Conservation (phyloP, 768 basidiomycete species). For the Vararia minispora region DNA sequence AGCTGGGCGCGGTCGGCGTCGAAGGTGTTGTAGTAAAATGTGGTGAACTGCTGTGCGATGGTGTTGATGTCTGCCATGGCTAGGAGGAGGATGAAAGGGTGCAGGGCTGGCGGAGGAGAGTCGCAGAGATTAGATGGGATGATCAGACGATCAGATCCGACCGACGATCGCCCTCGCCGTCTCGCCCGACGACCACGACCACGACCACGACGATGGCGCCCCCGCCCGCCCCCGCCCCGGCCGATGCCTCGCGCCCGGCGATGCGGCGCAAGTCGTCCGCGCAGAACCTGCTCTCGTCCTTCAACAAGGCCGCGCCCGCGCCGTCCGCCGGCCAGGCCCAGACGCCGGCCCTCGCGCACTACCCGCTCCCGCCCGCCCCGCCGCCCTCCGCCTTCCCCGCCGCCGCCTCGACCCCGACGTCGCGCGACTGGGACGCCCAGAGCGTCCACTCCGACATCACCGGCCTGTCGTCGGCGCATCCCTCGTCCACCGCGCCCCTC, state of each 20-base stretch:
- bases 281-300: slow-evolving; percentile 70
- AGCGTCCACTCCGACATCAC: slow-evolving; percentile 42
- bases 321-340: too few species aligned
- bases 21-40: slow-evolving; percentile 79
- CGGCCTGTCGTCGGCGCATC: slow-evolving; percentile 7
- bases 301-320: slow-evolving; percentile 31
- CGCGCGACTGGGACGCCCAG: slow-evolving; percentile 64
- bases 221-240: slow-evolving; percentile 12
- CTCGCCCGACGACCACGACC: slow-evolving; percentile 15
- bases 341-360: slow-evolving; percentile 21
- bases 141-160: not conserved
- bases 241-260: slow-evolving; percentile 30
- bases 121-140: slow-evolving; percentile 7
- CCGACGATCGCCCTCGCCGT: not conserved
- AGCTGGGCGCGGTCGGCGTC: slow-evolving; percentile 50
- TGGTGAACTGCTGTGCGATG: slow-evolving; percentile 69
- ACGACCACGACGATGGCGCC: slow-evolving; percentile 17
- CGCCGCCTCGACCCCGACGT: slow-evolving; percentile 27
- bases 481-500: slow-evolving; percentile 2
- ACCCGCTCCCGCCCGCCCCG: slow-evolving; percentile 18
- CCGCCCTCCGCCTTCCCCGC: slow-evolving; percentile 16
- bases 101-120: slow-evolving; percentile 14
- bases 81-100: slow-evolving; percentile 9
- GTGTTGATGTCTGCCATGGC: slow-evolving; percentile 62
- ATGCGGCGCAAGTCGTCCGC: slow-evolving; percentile 84